Conservation (phyloP, 1,139 yeast genomes). For the Trichomonascaceae sp. region DNA sequence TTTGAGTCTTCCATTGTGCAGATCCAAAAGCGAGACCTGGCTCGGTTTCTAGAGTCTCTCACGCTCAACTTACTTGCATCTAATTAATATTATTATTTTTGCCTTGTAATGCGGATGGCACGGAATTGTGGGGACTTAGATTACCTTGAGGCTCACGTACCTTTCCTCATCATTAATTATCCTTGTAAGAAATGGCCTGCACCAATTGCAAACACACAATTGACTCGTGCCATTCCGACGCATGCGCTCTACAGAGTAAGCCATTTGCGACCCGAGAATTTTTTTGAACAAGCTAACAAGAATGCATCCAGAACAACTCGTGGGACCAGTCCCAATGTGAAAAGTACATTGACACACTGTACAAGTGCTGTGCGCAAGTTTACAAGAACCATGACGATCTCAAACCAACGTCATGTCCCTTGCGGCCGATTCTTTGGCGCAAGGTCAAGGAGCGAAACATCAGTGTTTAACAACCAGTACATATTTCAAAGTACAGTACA, state of each 20-base stretch:
- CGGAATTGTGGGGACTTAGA: too few species aligned
- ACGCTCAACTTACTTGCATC: slow-evolving; percentile 27
- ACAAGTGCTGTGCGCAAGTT: slow-evolving; percentile 48
- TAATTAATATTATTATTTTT: too few species aligned
- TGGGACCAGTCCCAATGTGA: slow-evolving; percentile 57
- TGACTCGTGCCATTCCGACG: slow-evolving; percentile 11
- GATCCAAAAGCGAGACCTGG: slow-evolving; percentile 72
- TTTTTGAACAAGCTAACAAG: slow-evolving; percentile 13
- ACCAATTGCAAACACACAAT: not conserved
- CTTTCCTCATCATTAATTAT: too few species aligned
- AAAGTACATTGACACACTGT: slow-evolving; percentile 42
- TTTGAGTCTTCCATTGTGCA: slow-evolving; percentile 92
- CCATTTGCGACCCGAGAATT: not conserved
- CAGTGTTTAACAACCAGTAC: slow-evolving; percentile 5
- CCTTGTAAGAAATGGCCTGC: too few species aligned
- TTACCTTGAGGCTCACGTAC: too few species aligned
- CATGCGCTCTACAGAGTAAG: slow-evolving; percentile 15
- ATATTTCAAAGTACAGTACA: not conserved
- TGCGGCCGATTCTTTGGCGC: slow-evolving; percentile 37
- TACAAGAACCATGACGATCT: slow-evolving; percentile 43
- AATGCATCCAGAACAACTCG: slow-evolving; percentile 38
- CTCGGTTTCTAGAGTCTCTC: slow-evolving; percentile 74
- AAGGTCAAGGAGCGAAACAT: slow-evolving; percentile 41
- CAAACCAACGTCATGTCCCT: slow-evolving; percentile 54
- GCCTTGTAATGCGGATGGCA: too few species aligned